phyloP scores from a whole-genome alignment of 306 rosid genomes.

The Prunus mongolica region DNA sequence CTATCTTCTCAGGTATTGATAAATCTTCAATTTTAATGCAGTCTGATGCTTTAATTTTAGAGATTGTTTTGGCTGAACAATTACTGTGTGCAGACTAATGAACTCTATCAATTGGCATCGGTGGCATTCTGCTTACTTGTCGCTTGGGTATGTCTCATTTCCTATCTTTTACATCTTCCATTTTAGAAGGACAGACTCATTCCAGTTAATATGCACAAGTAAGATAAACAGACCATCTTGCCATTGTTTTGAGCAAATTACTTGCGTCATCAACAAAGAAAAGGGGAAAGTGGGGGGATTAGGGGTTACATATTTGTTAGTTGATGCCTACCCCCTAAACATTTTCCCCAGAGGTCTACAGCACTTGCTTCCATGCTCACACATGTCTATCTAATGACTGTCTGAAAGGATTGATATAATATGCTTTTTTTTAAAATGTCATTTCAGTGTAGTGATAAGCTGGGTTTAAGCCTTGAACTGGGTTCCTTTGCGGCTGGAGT shows the following conservation, averaged over 20 bases:
- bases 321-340: neutral
- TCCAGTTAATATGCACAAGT: conserved; percentile 4
- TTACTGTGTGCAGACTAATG: conserved; percentile 74
- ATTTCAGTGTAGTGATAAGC: conserved; percentile 97
- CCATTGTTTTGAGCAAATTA: neutral
- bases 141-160: conserved; percentile 75
- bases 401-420: conserved; percentile 23
- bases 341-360: neutral
- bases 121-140: conserved; percentile 98
- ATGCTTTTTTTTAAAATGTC: conserved; percentile 14
- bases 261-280: neutral
- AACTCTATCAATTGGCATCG: conserved; percentile 90
- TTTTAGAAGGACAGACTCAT: conserved; percentile 9
- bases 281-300: neutral
- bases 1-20: conserved; percentile 78
- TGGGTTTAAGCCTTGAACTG: conserved; percentile 90
- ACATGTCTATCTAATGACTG: neutral
- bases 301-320: neutral
- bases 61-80: conserved; percentile 13
- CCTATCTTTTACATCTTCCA: conserved; percentile 22
- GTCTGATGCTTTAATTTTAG: conserved; percentile 16
- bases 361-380: neutral
- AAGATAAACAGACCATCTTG: neutral
- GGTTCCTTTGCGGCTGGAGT: conserved; percentile 99
- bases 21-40: conserved; percentile 11